Conservation (phyloP, 116 monocot species). For the Posidonia oceanica region DNA sequence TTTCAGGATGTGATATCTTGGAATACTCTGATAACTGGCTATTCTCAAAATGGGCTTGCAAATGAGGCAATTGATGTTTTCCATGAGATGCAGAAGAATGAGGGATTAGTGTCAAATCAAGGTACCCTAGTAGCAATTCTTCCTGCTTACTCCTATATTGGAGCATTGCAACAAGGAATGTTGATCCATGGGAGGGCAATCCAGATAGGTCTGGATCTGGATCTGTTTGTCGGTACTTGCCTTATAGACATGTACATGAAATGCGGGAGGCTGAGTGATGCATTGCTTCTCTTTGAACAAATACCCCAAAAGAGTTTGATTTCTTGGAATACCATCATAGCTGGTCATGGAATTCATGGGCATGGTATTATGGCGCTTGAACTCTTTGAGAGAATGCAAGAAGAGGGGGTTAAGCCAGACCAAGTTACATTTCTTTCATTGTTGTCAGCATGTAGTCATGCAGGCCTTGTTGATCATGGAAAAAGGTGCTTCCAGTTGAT, state of each 20-base stretch:
- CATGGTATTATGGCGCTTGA: conserved; percentile 13
- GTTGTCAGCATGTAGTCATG: conserved; percentile 34
- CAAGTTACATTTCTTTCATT: conserved; percentile 28
- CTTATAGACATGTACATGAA: conserved; percentile 78
- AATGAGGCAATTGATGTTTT: conserved; percentile 57
- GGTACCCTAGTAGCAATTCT: conserved; percentile 58
- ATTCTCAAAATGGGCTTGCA: conserved; percentile 70
- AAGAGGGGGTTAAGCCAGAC: conserved; percentile 22
- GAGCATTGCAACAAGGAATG: conserved; percentile 61
- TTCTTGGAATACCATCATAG: conserved; percentile 39
- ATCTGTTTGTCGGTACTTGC: conserved; percentile 62
- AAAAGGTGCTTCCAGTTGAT: conserved; percentile 26
- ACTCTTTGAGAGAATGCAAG: conserved; percentile 22
- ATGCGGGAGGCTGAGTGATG: conserved; percentile 52
- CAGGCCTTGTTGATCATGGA: conserved; percentile 30
- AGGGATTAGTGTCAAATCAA: conserved; percentile 29
- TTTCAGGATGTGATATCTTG: conserved; percentile 56
- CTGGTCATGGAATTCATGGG: conserved; percentile 29
- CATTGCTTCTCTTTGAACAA: conserved; percentile 38
- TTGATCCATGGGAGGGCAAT: conserved; percentile 41
- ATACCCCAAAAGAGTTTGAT: conserved; percentile 31
- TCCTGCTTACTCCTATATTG: conserved; percentile 62
- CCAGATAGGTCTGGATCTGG: conserved; percentile 31
- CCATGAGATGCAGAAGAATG: conserved; percentile 27
- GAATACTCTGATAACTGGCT: conserved; percentile 74